Evolutionary conservation across 2,329 filamentous ascomycete species (phyloP).

Genomic region (Monosporascus cannonballus): DNA sequence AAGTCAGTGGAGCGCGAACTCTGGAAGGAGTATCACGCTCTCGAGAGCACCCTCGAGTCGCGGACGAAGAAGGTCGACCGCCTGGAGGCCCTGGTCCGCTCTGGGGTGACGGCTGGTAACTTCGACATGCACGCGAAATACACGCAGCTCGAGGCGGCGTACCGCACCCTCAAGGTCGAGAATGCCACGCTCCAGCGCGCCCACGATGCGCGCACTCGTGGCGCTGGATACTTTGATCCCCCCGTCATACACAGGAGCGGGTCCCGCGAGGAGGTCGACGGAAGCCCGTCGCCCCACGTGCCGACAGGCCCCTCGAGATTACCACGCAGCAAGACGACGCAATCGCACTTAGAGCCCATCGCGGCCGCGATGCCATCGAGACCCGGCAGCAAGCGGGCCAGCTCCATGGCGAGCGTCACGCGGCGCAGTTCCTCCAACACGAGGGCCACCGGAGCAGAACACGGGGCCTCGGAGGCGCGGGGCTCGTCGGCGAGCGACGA

Average conservation of each 20-base stretch:
- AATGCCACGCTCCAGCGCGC: constrained; percentile 63
- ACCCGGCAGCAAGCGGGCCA: background rate
- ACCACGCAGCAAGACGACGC: constrained; percentile 33
- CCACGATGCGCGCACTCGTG: constrained; percentile 49
- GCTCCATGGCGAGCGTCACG: constrained; percentile 15
- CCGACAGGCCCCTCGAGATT: constrained; percentile 43
- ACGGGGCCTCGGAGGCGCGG: constrained; percentile 14
- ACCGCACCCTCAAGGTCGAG: constrained; percentile 58
- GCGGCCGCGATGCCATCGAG: constrained; percentile 15
- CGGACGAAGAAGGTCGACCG: constrained; percentile 82
- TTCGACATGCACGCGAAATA: constrained; percentile 39
- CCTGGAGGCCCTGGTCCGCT: constrained; percentile 73
- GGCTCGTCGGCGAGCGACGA: constrained; percentile 17
- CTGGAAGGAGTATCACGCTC: constrained; percentile 81
- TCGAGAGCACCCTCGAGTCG: constrained; percentile 75
- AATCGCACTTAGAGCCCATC: constrained; percentile 24
- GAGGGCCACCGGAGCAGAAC: constrained; percentile 3
- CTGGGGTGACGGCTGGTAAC: constrained; percentile 48
- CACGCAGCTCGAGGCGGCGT: constrained; percentile 52
- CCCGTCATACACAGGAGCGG: constrained; percentile 36
- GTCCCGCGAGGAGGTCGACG: constrained; percentile 27
- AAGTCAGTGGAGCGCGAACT: constrained; percentile 82
- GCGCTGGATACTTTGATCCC: constrained; percentile 19
- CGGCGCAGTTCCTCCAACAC: constrained; percentile 20
- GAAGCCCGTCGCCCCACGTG: constrained; percentile 48